phyloP scores from a whole-genome alignment of 768 basidiomycete species.

The Nevesoporus exiguus region DNA sequence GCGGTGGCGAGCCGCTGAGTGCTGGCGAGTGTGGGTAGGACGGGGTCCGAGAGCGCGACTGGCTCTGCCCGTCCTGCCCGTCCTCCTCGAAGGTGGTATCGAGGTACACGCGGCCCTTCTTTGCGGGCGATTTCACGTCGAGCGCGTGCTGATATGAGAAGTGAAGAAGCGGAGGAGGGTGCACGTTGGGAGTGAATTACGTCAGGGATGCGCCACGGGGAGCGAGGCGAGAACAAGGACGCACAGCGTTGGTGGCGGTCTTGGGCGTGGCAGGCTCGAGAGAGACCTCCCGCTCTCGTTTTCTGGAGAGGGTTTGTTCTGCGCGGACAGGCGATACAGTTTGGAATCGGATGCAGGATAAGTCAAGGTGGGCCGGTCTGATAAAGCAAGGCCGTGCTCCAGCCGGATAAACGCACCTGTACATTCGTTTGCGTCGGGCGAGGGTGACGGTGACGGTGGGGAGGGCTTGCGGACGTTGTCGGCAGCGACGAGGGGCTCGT shows the following conservation, averaged over 20 bases:
- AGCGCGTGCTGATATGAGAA: constrained; percentile 28
- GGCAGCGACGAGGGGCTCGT: constrained; percentile 11
- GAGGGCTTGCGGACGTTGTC: constrained; percentile 20
- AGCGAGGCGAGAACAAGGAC: constrained; percentile 19
- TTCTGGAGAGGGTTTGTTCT: constrained; percentile 54
- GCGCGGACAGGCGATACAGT: constrained; percentile 9
- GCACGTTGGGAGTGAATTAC: constrained; percentile 24
- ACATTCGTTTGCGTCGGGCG: constrained; percentile 41
- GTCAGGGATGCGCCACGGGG: constrained; percentile 21
- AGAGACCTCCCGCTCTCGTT: constrained; percentile 77
- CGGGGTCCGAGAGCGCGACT: constrained; percentile 35
- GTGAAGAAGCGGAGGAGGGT: constrained; percentile 13
- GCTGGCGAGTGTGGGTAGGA: constrained; percentile 28
- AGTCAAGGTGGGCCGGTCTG: constrained; percentile 23
- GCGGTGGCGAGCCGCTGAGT: constrained; percentile 61
- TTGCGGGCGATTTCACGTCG: constrained; percentile 60
- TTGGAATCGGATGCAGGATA: constrained; percentile 23
- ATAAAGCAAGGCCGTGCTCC: constrained; percentile 22
- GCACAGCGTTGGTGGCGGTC: constrained; percentile 34
- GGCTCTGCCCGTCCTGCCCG: constrained; percentile 39
- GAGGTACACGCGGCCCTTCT: constrained; percentile 69
- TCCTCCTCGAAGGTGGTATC: constrained; percentile 65
- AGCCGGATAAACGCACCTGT: constrained; percentile 39
- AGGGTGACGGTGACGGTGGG: constrained; percentile 38
- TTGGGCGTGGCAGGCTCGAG: constrained; percentile 61